These are phyloP conservation scores for Geoglossum glabrum DNA, from an alignment of 495 filamentous ascomycete species.

Conservation along the genomic window DNA sequence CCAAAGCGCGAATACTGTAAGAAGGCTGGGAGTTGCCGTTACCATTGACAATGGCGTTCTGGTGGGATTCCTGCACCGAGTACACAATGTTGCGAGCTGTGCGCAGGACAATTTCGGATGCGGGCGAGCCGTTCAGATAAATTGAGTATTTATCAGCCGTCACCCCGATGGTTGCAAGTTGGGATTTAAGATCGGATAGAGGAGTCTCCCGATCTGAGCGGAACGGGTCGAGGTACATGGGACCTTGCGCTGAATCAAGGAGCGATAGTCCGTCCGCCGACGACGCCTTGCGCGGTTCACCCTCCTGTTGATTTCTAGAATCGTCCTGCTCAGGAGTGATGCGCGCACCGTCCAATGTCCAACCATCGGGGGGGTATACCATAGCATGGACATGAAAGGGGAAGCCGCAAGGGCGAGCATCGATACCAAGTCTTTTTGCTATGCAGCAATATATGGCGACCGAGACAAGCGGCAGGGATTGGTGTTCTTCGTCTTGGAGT, in stretches of 20 bases:
- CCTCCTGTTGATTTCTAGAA: neutral
- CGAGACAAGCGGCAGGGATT: slow-evolving; percentile 60
- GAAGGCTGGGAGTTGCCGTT: slow-evolving; percentile 4
- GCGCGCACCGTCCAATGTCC: slow-evolving; percentile 40
- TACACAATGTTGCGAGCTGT: slow-evolving; percentile 64
- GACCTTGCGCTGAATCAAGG: slow-evolving; percentile 14
- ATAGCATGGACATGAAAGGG: slow-evolving; percentile 65
- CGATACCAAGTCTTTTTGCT: slow-evolving; percentile 43
- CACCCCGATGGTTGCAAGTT: slow-evolving; percentile 43
- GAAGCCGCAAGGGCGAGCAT: slow-evolving; percentile 53
- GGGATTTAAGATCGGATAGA: slow-evolving; percentile 32
- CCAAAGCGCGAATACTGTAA: slow-evolving; percentile 15
- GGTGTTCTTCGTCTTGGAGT: slow-evolving; percentile 36
- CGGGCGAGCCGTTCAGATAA: slow-evolving; percentile 38
- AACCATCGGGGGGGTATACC: slow-evolving; percentile 34
- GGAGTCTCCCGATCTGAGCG: slow-evolving; percentile 45
- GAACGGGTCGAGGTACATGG: slow-evolving; percentile 75
- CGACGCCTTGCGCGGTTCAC: neutral
- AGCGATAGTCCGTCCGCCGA: neutral
- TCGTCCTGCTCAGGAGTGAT: neutral
- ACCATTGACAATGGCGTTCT: neutral
- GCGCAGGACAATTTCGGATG: slow-evolving; percentile 48
- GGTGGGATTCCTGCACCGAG: slow-evolving; percentile 23
- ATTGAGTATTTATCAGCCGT: slow-evolving; percentile 27
- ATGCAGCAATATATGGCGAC: slow-evolving; percentile 50